phyloP scores from a whole-genome alignment of 805 yeast species.

The Debaryomyces hansenii region DNA sequence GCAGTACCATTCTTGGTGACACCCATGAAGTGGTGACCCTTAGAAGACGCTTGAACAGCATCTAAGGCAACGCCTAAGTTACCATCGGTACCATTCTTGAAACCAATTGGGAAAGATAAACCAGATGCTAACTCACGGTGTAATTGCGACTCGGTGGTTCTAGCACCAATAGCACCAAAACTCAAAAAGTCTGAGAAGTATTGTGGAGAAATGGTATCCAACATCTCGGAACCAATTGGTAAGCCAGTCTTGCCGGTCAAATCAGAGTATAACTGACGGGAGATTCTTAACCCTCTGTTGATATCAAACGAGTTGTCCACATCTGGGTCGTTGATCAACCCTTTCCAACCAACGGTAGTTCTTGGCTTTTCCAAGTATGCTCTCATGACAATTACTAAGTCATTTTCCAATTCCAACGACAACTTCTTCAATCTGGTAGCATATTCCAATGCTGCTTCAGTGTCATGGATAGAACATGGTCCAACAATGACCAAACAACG shows the following conservation, averaged over 20 bases:
- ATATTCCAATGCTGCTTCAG: constrained; percentile 85
- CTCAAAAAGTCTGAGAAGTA: constrained; percentile 86
- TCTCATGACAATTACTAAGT: constrained; percentile 88
- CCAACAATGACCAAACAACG: constrained; percentile 87
- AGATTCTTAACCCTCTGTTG: constrained; percentile 86
- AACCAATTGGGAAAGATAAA: constrained; percentile 96
- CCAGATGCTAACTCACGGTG: constrained; percentile 98
- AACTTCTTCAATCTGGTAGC: constrained; percentile 66
- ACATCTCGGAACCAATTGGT: constrained; percentile 97
- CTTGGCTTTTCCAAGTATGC: constrained; percentile 98
- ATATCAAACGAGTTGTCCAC: constrained; percentile 89
- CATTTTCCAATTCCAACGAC: constrained; percentile 69
- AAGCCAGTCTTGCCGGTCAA: constrained; percentile 69
- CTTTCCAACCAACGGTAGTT: constrained; percentile 99
- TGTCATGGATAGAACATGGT: constrained; percentile 96
- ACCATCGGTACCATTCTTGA: constrained; percentile 99
- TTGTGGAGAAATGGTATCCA: constrained; percentile 97
- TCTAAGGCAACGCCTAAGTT: constrained; percentile 88
- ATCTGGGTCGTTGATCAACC: constrained; percentile 95
- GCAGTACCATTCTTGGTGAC: constrained; percentile 97
- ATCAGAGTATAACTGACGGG: constrained; percentile 82
- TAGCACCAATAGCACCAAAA: constrained; percentile 97
- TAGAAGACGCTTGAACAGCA: constrained; percentile 89
- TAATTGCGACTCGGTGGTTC: constrained; percentile 97
- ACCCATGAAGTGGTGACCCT: constrained; percentile 93